Base-by-base conservation (phyloP, 2,329 filamentous ascomycete genomes). In the Cercospora sp. region DNA sequence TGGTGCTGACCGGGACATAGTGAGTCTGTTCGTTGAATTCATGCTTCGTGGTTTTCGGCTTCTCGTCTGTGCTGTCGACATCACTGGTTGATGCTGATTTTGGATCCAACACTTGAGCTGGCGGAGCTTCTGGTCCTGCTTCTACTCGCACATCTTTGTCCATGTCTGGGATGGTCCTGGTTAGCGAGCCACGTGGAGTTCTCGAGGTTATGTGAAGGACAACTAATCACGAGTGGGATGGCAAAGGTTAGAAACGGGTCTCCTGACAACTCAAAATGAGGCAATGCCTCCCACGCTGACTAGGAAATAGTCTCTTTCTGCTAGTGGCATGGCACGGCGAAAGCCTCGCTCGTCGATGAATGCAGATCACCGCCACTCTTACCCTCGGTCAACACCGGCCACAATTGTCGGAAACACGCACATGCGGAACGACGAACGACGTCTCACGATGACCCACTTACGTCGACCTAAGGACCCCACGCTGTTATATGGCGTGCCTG, bases 1-100 rank as follows among this genome's bases (percentile, higher is more conserved):
- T 86, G 1, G 79, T 84, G 26, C 79, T 78, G 60, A 73, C 80
- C 4, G 84, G 83, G 2, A 86, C 84, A 78, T 86, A 87, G 69
- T 86, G 85, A 16, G 85, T 86, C 73, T 87, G 85, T 70, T 87
- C 85, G 51, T 85, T 86, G 76, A 87, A 86, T 23, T 78, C 75
- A 58, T 78, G 75, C 16, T 20, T 31, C 3, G 31, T 16, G 3
- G 36, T 23, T 9, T 58, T 66, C 28, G 67, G 26, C 20, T 51
- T 69, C 55, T 64, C 69, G 20, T 67, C 62, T 33, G 60, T 36
- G n/a, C 18, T 36, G 59, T 59, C 63, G 42, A 60, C 13, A 6
- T 67, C 65, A 31, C 53, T 66, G 26, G 55, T 63, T 8, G 57
- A 66, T 28, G 9, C 8, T 9, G 66, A 42, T 16, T 36, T 58